Conservation (phyloP, 2,329 filamentous ascomycete species). For the Botrytis tulipae region DNA sequence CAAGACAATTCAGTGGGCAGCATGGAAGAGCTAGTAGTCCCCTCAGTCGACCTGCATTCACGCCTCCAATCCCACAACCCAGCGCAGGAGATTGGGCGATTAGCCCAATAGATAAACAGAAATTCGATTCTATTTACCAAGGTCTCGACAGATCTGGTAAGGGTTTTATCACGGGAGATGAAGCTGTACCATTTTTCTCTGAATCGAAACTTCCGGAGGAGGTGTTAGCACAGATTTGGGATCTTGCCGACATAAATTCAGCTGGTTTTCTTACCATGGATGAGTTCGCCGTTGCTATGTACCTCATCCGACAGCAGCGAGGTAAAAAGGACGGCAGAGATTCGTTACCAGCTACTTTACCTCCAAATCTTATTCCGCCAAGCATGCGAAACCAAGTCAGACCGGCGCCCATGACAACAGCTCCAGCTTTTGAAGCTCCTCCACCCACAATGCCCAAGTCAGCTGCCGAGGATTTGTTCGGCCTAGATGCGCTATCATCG, state of each 20-base stretch:
- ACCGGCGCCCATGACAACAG: conserved; percentile 45
- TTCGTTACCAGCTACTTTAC: conserved; percentile 72
- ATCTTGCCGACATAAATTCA: conserved; percentile 90
- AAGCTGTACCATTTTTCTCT: conserved; percentile 91
- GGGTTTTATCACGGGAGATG: conserved; percentile 88
- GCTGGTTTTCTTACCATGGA: conserved; percentile 82
- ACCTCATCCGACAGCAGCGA: conserved; percentile 87
- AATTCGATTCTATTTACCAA: conserved; percentile 84
- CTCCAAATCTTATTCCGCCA: conserved; percentile 79
- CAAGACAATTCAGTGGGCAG: conserved; percentile 75
- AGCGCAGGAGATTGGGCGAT: conserved; percentile 74
- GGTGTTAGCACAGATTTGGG: conserved; percentile 90
- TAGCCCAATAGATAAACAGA: conserved; percentile 75
- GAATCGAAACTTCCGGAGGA: conserved; percentile 90
- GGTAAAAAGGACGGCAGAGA: conserved; percentile 61
- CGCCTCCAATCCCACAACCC: conserved; percentile 38
- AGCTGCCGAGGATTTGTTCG: conserved; percentile 90
- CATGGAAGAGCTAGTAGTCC: conserved; percentile 59
- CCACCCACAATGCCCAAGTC: conserved; percentile 62
- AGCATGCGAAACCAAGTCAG: conserved; percentile 68
- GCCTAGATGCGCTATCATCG: conserved; percentile 71
- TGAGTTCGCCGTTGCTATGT: conserved; percentile 97
- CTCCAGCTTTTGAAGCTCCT: conserved; percentile 45
- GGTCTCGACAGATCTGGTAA: conserved; percentile 77
- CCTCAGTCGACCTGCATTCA: conserved; percentile 50